These are phyloP conservation scores for Picea mariana DNA, from an alignment of 83 land plant species.

Conservation along the genomic window DNA sequence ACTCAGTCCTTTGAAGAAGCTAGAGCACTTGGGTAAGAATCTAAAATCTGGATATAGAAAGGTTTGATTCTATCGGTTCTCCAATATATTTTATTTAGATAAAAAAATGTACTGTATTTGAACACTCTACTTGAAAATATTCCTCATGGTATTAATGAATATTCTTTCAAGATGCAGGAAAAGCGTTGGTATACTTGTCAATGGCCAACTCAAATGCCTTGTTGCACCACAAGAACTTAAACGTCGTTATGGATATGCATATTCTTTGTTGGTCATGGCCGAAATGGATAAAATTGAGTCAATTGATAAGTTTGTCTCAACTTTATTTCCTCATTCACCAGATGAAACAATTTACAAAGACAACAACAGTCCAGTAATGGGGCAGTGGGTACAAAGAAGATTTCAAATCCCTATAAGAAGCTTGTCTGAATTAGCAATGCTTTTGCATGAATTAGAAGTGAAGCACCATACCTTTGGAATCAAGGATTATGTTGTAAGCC, in stretches of 20 bases:
- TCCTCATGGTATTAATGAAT: background rate
- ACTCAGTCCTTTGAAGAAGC: slow-evolving; percentile 40
- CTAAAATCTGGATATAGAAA: too few species aligned
- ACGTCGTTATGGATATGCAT: slow-evolving; percentile 24
- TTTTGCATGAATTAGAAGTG: slow-evolving; percentile 29
- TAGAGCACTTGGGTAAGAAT: slow-evolving; percentile 29
- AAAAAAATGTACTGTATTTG: background rate
- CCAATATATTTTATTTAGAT: background rate
- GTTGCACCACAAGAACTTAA: slow-evolving; percentile 36
- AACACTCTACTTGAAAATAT: background rate
- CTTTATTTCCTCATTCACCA: slow-evolving; percentile 19
- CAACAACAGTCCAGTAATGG: background rate
- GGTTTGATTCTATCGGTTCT: background rate
- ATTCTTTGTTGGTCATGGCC: slow-evolving; percentile 31
- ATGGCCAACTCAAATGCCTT: slow-evolving; percentile 32
- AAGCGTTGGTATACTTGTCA: slow-evolving; percentile 35
- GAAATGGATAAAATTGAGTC: slow-evolving; percentile 26
- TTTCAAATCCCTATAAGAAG: slow-evolving; percentile 20
- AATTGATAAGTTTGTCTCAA: slow-evolving; percentile 22
- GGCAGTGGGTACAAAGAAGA: slow-evolving; percentile 10
- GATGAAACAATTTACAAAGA: slow-evolving; percentile 8
- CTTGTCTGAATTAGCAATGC: slow-evolving; percentile 25
- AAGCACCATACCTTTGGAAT: slow-evolving; percentile 14
- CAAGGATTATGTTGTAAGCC: slow-evolving; percentile 35
- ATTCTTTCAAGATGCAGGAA: slow-evolving; percentile 18